A percentile compares a stretch with the other conserved stretches of the same genome.
phyloP scores from a whole-genome alignment of 495 filamentous ascomycete species.

The Neurospora pannonica region DNA sequence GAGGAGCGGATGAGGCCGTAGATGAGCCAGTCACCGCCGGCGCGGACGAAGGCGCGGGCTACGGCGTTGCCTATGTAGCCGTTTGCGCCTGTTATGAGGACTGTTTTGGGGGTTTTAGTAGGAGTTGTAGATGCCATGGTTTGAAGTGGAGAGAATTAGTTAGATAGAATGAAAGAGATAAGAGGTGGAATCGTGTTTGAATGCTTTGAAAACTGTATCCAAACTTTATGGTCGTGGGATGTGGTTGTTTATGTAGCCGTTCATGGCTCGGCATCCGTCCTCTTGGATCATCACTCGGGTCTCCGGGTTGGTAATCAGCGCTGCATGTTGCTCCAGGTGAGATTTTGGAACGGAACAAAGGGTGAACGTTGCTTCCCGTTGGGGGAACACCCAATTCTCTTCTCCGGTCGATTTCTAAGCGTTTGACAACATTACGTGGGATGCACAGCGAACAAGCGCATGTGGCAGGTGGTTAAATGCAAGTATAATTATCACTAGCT shows the following conservation, averaged over 20 bases:
- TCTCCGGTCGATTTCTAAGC: not conserved
- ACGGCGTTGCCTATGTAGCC: conserved; percentile 36
- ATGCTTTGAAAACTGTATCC: not conserved
- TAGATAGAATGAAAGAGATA: too few species aligned
- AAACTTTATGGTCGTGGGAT: not conserved
- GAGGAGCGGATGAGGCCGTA: conserved; percentile 29
- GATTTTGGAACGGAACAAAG: too few species aligned
- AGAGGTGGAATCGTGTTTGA: not conserved
- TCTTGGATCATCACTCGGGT: not conserved
- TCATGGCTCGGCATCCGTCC: not conserved
- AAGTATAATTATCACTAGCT: not conserved
- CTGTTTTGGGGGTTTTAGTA: conserved; percentile 8
- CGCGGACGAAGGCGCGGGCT: conserved; percentile 28
- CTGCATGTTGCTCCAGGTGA: not conserved
- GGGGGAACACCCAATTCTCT: not conserved
- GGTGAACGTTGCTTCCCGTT: not conserved
- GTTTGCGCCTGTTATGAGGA: conserved; percentile 34
- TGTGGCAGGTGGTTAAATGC: not conserved
- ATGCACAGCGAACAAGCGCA: not conserved
- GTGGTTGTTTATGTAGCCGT: not conserved
- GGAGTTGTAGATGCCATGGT: not conserved
- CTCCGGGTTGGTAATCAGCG: not conserved
- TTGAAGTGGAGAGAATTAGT: not conserved
- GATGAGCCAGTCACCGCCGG: conserved; percentile 20
- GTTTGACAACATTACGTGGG: not conserved